phyloP scores from a whole-genome alignment of 1,284 basidiomycete genomes.

The Quambalaria eucalypti region DNA sequence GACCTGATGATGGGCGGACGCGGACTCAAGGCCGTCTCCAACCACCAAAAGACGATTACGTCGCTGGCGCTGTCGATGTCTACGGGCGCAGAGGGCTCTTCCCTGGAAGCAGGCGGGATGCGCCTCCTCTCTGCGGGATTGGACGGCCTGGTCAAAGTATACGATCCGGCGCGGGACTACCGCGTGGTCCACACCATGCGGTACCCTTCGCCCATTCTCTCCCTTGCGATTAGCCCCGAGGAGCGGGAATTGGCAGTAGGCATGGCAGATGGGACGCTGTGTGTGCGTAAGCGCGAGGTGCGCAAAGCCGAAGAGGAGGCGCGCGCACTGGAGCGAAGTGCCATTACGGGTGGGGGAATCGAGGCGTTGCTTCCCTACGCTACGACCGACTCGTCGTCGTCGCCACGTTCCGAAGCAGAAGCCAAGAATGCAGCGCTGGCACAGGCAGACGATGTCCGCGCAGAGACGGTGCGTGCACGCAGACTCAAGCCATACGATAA shows the following conservation, averaged over 20 bases:
- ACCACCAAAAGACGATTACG: constrained; percentile 97
- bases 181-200: constrained; percentile 97
- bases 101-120: constrained; percentile 51
- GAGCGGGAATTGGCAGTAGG: constrained; percentile 92
- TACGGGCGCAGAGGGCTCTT: constrained; percentile 29
- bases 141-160: constrained; percentile 97
- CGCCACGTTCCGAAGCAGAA: background rate
- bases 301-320: constrained; percentile 59
- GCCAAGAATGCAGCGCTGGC: background rate
- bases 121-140: constrained; percentile 80
- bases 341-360: constrained; percentile 50
- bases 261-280: constrained; percentile 88
- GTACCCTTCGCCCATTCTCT: constrained; percentile 85
- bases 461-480: constrained; percentile 60
- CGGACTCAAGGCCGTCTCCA: constrained; percentile 49
- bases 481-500: constrained; percentile 80
- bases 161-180: constrained; percentile 64
- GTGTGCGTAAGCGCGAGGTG: constrained; percentile 55
- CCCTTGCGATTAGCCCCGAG: constrained; percentile 88
- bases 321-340: constrained; percentile 50
- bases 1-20: constrained; percentile 85
- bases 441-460: constrained; percentile 49
- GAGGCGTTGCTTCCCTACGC: constrained; percentile 1
- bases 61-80: constrained; percentile 53
- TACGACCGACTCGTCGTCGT: too few relatives aligned